Base-by-base conservation (phyloP, 495 filamentous ascomycete species). In the Trichoderma reesei region DNA sequence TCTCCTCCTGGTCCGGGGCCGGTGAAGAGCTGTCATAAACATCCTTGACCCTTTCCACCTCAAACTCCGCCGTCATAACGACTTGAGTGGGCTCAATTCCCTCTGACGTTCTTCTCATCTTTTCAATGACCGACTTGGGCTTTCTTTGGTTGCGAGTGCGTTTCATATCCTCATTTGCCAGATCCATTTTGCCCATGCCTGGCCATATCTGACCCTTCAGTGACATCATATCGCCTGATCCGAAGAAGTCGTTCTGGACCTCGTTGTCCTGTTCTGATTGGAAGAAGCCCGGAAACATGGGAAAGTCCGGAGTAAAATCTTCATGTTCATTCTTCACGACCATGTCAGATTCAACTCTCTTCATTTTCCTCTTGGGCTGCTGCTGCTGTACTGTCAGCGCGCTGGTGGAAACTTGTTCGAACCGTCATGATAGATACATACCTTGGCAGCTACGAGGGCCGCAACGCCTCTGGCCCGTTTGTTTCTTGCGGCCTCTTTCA, bases 111-210 rank as follows among this genome's bases (percentile, higher is more conserved):
- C 76, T 70, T 67, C 90, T 82, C 79, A 96, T 90, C 67, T 82
- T 80, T 70, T 80, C 82, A 31, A 96, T 66, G 26, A 90, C 83
- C 7, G 82, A 87, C 13, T 77, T 80, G 63, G 90, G 87, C 69
- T 96, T 96, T 66, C 88, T 88, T 73, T 96, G 92, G 70, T 96
- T 96, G 46, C 92, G 84, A 75, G 84, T 90, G 42, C 88, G 84
- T 69, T 87, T 87, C 79, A 88, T 88, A 59, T 88, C 83, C 62
- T 85, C 79, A 1, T 85, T 90, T 8, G 92, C 92, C 11, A 91
- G 88, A 70, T 96, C 92, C 69, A 95, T 96, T 20, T 93, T 74
- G 62, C 87, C 85, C 92, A 96, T 96, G 9, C 92, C 92, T 4
- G 89, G 89, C 80, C 85, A 95, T 59, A 83, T 71, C 8, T 89